These are phyloP conservation scores for Pyronema domesticum DNA, from an alignment of 495 filamentous ascomycete genomes.

Conservation along the genomic window DNA sequence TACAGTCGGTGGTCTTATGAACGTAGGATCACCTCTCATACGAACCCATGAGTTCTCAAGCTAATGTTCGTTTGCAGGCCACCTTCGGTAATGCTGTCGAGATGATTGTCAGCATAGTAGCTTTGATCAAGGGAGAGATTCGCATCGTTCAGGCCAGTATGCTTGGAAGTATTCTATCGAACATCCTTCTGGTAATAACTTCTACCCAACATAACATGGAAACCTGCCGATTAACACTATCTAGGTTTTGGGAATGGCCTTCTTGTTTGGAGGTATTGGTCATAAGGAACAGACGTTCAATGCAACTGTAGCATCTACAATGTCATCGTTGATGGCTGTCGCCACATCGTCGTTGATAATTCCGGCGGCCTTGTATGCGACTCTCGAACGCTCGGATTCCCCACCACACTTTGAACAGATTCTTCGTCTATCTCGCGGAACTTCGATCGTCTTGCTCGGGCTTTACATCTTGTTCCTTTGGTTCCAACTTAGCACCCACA, in stretches of 20 bases:
- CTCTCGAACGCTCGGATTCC: conserved; percentile 26
- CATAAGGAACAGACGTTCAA: conserved; percentile 66
- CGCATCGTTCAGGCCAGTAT: conserved; percentile 94
- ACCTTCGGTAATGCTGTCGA: conserved; percentile 82
- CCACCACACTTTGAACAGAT: conserved; percentile 35
- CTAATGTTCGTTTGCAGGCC: conserved; percentile 29
- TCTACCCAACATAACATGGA: background rate
- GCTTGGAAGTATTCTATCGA: conserved; percentile 92
- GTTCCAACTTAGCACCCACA: conserved; percentile 78
- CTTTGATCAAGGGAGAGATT: conserved; percentile 67
- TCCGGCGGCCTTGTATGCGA: conserved; percentile 60
- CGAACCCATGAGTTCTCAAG: conserved; percentile 26
- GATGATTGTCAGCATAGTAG: conserved; percentile 90
- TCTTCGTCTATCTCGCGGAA: conserved; percentile 72
- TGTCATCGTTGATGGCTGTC: conserved; percentile 89
- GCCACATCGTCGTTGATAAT: conserved; percentile 84
- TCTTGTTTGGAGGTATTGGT: conserved; percentile 66
- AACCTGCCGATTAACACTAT: background rate
- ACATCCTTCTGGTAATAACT: conserved; percentile 54
- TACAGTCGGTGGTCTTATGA: conserved; percentile 78
- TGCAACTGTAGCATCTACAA: conserved; percentile 74
- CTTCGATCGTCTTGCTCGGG: conserved; percentile 69
- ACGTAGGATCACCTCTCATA: conserved; percentile 34
- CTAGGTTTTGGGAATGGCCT: conserved; percentile 77
- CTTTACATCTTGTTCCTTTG: conserved; percentile 80